Percentiles rank a stretch among this genome's conserved stretches.
phyloP scores from a whole-genome alignment of 176 grass and related monocot genomes.

The Ananas comosus region DNA sequence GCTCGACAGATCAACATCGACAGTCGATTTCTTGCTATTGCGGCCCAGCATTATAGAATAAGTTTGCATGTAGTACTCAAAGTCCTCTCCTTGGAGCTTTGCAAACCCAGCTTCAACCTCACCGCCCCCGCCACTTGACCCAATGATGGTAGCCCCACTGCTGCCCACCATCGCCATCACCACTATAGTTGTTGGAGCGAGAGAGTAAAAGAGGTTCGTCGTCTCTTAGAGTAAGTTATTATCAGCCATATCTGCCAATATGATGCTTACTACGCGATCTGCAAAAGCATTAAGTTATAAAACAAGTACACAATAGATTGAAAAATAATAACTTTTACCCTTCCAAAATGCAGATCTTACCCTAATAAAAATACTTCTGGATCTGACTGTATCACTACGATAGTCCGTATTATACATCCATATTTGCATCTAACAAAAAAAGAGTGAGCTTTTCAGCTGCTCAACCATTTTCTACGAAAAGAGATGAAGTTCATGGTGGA shows the following conservation, averaged over 20 bases:
- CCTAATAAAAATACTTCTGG: too few species aligned
- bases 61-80: conserved; percentile 96
- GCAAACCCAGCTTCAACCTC: conserved; percentile 78
- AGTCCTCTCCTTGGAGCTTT: conserved; percentile 92
- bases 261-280: too few species aligned
- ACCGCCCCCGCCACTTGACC: conserved; percentile 17
- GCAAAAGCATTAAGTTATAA: too few species aligned
- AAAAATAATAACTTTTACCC: too few species aligned
- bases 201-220: not conserved
- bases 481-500: too few species aligned
- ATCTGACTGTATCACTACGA: too few species aligned
- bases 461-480: too few species aligned
- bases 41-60: conserved; percentile 94
- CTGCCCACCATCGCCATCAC: conserved; percentile 7
- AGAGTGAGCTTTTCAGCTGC: too few species aligned
- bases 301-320: too few species aligned
- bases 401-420: too few species aligned
- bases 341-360: too few species aligned
- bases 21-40: conserved; percentile 74
- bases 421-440: too few species aligned
- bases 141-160: conserved; percentile 10
- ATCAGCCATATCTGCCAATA: not conserved
- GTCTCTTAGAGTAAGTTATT: not conserved
- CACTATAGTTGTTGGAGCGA: not conserved
- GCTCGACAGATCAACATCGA: conserved; percentile 79